phyloP scores from a whole-genome alignment of 495 filamentous ascomycete genomes.

The Lasiosphaeris hirsuta region DNA sequence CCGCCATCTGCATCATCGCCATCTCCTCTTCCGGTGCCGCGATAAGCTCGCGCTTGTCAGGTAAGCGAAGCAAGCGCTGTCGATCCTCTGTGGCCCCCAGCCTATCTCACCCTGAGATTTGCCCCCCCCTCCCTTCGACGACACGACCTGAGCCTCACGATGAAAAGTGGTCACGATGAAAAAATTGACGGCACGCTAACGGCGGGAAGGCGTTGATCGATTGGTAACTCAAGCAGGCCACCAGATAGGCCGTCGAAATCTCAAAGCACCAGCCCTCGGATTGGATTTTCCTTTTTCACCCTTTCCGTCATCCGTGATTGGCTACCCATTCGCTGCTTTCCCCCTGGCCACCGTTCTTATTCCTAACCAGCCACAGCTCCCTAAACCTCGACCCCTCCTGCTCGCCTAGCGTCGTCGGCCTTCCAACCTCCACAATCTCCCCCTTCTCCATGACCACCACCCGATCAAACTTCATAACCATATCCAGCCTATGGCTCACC shows the following conservation, averaged over 20 bases:
- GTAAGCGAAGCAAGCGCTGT: not conserved
- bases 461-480: slow-evolving; percentile 45
- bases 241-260: too few species aligned
- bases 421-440: slow-evolving; percentile 41
- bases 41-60: not conserved
- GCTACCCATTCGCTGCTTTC: not conserved
- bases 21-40: not conserved
- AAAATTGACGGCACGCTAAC: too few species aligned
- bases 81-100: not conserved
- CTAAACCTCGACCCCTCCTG: slow-evolving; percentile 34
- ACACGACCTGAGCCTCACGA: too few species aligned
- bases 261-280: too few species aligned
- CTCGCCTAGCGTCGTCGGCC: slow-evolving; percentile 30
- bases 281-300: too few species aligned
- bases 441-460: slow-evolving; percentile 46
- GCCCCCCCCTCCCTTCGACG: too few species aligned
- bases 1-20: slow-evolving; percentile 7
- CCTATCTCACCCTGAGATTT: not conserved
- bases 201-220: too few species aligned
- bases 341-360: slow-evolving; percentile 1
- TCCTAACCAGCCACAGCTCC: slow-evolving; percentile 30
- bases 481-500: slow-evolving; percentile 47
- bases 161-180: too few species aligned
- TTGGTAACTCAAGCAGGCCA: too few species aligned
- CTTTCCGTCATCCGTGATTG: too few species aligned